A percentile compares a stretch with the other conserved stretches of the same genome.
phyloP scores from a whole-genome alignment of 148 eudicot species.

The Vaccinium vitisidaea region DNA sequence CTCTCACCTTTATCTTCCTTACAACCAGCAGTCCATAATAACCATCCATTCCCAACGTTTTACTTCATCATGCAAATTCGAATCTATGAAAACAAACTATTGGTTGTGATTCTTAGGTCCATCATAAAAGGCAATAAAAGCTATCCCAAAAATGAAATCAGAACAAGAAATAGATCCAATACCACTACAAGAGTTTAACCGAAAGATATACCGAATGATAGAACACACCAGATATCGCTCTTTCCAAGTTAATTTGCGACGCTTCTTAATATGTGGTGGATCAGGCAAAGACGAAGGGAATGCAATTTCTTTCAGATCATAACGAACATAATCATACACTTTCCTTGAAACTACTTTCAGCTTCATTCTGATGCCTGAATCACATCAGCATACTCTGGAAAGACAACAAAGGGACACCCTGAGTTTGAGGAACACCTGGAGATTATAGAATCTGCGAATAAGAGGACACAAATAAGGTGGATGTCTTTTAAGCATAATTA shows the following conservation, averaged over 20 bases:
- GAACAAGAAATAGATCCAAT: neutral
- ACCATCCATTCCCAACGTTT: neutral
- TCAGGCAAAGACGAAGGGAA: slow-evolving; percentile 92
- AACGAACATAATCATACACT: slow-evolving; percentile 64
- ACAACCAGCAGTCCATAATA: neutral
- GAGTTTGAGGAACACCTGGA: neutral
- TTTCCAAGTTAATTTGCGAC: slow-evolving; percentile 64
- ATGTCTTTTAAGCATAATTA: neutral
- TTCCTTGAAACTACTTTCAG: slow-evolving; percentile 61
- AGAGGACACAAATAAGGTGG: slow-evolving; percentile 1
- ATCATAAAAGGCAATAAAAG: neutral
- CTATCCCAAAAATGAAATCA: neutral
- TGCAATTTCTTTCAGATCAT: slow-evolving; percentile 92
- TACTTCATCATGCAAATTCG: neutral
- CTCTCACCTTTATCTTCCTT: neutral
- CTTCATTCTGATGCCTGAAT: slow-evolving; percentile 49
- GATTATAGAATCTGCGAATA: neutral
- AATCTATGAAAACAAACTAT: neutral
- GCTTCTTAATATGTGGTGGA: slow-evolving; percentile 77
- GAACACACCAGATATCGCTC: slow-evolving; percentile 60
- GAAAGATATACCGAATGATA: neutral
- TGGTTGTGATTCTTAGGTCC: neutral
- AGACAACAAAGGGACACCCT: neutral
- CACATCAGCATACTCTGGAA: slow-evolving; percentile 10
- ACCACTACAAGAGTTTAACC: neutral